Conservation (phyloP, 352 stramenopile genomes). For the Phytophthora agathidicida region DNA sequence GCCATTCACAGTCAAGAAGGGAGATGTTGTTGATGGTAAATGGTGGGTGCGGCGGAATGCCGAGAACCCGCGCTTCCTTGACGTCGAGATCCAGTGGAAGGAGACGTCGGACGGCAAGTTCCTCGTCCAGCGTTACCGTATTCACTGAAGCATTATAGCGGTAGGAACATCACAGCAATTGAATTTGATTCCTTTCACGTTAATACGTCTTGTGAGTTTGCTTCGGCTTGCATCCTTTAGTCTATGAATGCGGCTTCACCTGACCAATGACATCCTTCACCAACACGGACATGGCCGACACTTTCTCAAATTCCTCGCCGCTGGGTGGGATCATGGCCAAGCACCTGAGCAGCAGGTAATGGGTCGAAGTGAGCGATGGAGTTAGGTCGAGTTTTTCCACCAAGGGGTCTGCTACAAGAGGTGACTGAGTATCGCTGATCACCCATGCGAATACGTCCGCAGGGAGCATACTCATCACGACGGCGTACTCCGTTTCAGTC, state of each 20-base stretch:
- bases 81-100: conserved; percentile 90
- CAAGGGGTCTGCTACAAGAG: conserved; percentile 59
- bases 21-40: conserved; percentile 85
- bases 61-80: conserved; percentile 93
- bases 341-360: conserved; percentile 74
- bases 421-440: conserved; percentile 52
- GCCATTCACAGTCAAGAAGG: conserved; percentile 72
- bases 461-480: conserved; percentile 84
- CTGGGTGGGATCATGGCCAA: conserved; percentile 51
- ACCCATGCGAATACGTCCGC: conserved; percentile 83
- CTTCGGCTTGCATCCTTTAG: not conserved
- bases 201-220: conserved; percentile 14
- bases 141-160: conserved; percentile 64
- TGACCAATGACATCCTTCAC: conserved; percentile 83
- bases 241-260: conserved; percentile 57
- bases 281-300: conserved; percentile 79
- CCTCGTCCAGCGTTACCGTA: conserved; percentile 69
- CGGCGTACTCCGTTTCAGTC: conserved; percentile 68
- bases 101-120: conserved; percentile 42
- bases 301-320: conserved; percentile 66
- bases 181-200: conserved; percentile 26
- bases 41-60: conserved; percentile 90
- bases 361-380: conserved; percentile 82
- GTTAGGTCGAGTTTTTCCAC: conserved; percentile 69
- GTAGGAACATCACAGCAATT: conserved; percentile 18